Evolutionary conservation across 1,139 yeast genomes (phyloP).

Genomic region (Saccharomycopsis hybrid): DNA sequence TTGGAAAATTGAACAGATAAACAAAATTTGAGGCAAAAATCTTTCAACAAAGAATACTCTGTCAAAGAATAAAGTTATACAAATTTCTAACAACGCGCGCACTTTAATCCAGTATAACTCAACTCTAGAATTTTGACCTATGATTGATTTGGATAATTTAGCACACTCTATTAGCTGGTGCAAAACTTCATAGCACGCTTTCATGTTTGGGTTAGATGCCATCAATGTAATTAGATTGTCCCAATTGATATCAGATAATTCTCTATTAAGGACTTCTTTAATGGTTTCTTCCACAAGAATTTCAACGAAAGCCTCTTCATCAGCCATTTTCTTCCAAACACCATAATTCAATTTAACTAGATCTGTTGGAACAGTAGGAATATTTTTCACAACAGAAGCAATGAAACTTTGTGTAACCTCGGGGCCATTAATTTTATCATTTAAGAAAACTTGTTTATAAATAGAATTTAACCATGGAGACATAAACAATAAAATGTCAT

Average conservation of each 20-base stretch:
- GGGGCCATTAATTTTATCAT: not conserved
- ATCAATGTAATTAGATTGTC: constrained; percentile 10
- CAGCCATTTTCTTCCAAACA: constrained; percentile 7
- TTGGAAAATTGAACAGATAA: constrained; percentile 13
- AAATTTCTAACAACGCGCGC: constrained; percentile 10
- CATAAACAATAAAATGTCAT: not conserved
- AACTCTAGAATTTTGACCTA: constrained; percentile 13
- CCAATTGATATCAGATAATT: constrained; percentile 9
- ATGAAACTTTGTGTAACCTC: constrained; percentile 13
- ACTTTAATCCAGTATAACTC: constrained; percentile 17
- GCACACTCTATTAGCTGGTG: constrained; percentile 7
- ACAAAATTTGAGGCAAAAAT: constrained; percentile 11
- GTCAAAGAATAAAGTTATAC: constrained; percentile 14
- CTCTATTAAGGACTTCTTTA: constrained; percentile 14
- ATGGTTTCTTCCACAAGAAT: constrained; percentile 13
- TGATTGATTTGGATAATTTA: constrained; percentile 3
- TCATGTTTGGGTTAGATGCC: constrained; percentile 9
- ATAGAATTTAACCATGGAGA: not conserved
- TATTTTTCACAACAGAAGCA: constrained; percentile 7
- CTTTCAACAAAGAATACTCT: constrained; percentile 10
- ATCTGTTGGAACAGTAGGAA: constrained; percentile 9
- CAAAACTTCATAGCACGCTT: constrained; percentile 8
- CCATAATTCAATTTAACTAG: constrained; percentile 7
- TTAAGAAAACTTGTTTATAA: not conserved
- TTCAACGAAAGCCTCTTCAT: not conserved